Base-by-base conservation (phyloP, 2,329 filamentous ascomycete species). In the Talaromyces albobiverticillius region DNA sequence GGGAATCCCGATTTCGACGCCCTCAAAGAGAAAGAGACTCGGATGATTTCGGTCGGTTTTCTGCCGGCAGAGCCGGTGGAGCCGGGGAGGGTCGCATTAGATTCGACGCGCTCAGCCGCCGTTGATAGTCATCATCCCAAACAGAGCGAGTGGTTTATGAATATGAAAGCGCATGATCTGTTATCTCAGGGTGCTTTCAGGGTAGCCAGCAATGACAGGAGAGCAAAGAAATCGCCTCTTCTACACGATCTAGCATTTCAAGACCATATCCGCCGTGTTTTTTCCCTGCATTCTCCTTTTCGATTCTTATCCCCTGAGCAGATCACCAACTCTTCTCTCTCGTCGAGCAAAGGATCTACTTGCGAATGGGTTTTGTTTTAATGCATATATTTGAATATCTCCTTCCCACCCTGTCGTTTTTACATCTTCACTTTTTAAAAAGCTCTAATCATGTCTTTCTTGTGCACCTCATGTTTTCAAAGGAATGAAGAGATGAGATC, bases 351-450 rank as follows among this genome's bases (percentile, higher is more conserved):
- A 41, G 3, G 6, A 25, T 29, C 26, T 40, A 32, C 36, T 31
- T 16, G n/a, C 6, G n/a, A 29, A 16, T 23, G 29, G 13, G 38
- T 8, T 41, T 43, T 51, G 48, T 51, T 51, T 51, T 51, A 42
- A 40, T 43, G 26, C 48, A 51, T 43, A 34, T 51, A 22, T 43
- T 51, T 34, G 13, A 38, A 34, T 31, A 45, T 22, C 31, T 45
- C 23, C 22, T 34, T 54, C 50, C 52, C 14, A 29, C 52, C 25
- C 46, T 56, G 54, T 56, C 45, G 23, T 56, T 56, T 6, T 42
- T 41, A 54, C 46, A 52, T 23, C 22, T 26, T 20, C 46, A 11
- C 6, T 40, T 40, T 4, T 2, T 9, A 40, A 10, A 10, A 40
- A 22, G 8, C 36, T 40, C 16, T n/a, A 10, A 22, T 46, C 26